Evolutionary conservation across 1,284 basidiomycete genomes (phyloP), one percentile per base, ranked within the genome.

Genomic region (Agaricales sp.): DNA sequence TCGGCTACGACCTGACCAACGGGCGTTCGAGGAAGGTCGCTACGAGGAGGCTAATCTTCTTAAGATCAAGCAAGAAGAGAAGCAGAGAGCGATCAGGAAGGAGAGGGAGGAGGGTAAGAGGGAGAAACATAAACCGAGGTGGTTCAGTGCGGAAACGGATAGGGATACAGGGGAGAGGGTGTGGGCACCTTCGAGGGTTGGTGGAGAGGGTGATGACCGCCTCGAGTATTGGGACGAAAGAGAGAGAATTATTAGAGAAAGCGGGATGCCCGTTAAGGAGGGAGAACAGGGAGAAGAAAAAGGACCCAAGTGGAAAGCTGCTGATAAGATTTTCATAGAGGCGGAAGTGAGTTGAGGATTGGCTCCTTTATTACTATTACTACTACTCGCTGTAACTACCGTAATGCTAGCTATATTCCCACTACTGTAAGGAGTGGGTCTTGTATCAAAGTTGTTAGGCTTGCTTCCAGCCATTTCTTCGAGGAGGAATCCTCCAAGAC

Each of bases 1-100:
- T 62, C 81, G 95, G 1, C 66, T 97, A 43, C 80, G 95, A 0
- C 94, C 93, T 0, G 95, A 99, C 63, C 91, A 97, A 64, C 76
- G 91, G 22, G 92, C 93, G n/a, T 96, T 96, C 59, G 93, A 97
- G 73, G 67, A 81, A 55, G 93, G 92, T n/a, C 74, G 79, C 60
- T 97, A 93, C 60, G 93, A 97, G 57, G 71, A 78, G 26, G 95
- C 95, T 44, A 96, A 98, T 63, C 78, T 76, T 49, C 71, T 97
- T 55, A 98, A 99, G 71, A 72, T 75, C 21, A 71, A 71, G 52
- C 90, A 97, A 60, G 95, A 98, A 62, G 91, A 96, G 54, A 78
- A 76, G 59, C 95, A 99, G 68, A 76, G 95, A 1, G 71, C 69
- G 49, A 93, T 85, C 4, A 71, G 94, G 50, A 75, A 74, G 49